These are phyloP conservation scores for Fomitopsis pulvina DNA, from an alignment of 768 basidiomycete genomes.

Conservation along the genomic window DNA sequence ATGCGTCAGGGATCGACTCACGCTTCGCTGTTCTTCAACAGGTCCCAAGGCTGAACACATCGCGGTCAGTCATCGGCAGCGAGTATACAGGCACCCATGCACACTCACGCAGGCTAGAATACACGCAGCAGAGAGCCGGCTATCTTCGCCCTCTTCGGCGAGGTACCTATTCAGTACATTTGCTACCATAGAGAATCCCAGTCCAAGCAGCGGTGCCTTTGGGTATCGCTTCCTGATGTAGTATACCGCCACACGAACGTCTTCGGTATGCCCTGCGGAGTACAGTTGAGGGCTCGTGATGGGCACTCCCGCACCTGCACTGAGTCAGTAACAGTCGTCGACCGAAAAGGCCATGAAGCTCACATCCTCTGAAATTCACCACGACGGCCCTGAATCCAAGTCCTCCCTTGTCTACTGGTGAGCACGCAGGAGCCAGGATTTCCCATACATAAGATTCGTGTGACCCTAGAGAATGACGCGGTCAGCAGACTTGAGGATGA, in stretches of 20 bases:
- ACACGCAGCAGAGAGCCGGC: constrained; percentile 60
- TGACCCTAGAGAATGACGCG: constrained; percentile 63
- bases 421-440: constrained; percentile 67
- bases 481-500: too few species aligned
- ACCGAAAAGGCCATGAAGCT: constrained; percentile 17
- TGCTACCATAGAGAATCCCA: constrained; percentile 93
- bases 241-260: constrained; percentile 74
- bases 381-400: constrained; percentile 87
- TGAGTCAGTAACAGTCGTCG: neutral
- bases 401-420: constrained; percentile 69
- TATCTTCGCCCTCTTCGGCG: constrained; percentile 68
- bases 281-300: constrained; percentile 80
- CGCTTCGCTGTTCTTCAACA: neutral
- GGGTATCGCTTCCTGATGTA: constrained; percentile 82
- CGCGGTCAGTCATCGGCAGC: too few species aligned
- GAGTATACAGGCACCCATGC: neutral
- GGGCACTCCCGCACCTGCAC: constrained; percentile 77
- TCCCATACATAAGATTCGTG: constrained; percentile 88
- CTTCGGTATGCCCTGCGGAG: constrained; percentile 86
- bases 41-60: constrained; percentile 1
- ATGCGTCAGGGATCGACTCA: neutral
- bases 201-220: constrained; percentile 71
- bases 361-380: constrained; percentile 90
- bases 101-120: constrained; percentile 69
- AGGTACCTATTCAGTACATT: constrained; percentile 87